phyloP scores from a whole-genome alignment of 768 basidiomycete genomes.

The Tremella mesenterica region DNA sequence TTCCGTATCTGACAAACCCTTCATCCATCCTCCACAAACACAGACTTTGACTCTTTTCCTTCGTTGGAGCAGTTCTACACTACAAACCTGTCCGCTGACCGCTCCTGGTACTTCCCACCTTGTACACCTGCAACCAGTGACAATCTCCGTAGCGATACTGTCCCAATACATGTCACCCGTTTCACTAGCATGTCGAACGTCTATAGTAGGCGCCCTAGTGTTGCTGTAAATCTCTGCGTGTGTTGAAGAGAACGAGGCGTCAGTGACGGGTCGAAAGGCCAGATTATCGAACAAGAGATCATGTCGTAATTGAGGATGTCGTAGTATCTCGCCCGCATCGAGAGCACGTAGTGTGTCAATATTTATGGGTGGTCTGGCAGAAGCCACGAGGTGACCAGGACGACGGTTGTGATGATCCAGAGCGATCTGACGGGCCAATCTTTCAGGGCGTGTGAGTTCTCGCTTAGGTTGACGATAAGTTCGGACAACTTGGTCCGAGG shows the following conservation, averaged over 20 bases:
- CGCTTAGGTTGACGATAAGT: background rate
- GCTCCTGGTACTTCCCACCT: conserved; percentile 18
- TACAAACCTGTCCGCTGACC: background rate
- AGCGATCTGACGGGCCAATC: background rate
- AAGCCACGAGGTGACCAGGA: conserved; percentile 22
- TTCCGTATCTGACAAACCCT: conserved; percentile 16
- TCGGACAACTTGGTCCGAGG: background rate
- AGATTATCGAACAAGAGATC: conserved; percentile 72
- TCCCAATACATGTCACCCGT: conserved; percentile 76
- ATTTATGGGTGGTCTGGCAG: conserved; percentile 62
- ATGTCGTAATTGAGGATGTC: conserved; percentile 84
- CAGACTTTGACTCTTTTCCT: conserved; percentile 12
- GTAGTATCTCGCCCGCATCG: conserved; percentile 73
- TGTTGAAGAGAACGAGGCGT: conserved; percentile 19
- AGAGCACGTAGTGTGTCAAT: conserved; percentile 73
- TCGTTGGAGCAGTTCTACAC: background rate
- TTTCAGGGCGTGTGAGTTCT: no score
- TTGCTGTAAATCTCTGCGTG: conserved; percentile 14
- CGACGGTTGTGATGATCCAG: background rate
- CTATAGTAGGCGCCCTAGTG: conserved; percentile 26
- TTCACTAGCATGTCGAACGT: conserved; percentile 39
- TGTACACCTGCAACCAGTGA: conserved; percentile 57
- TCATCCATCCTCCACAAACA: conserved; percentile 29
- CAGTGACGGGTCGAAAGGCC: conserved; percentile 43
- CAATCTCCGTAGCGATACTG: conserved; percentile 67